Evolutionary conservation across 2,329 filamentous ascomycete species (phyloP).

Genomic region (Fonsecaea erecta): DNA sequence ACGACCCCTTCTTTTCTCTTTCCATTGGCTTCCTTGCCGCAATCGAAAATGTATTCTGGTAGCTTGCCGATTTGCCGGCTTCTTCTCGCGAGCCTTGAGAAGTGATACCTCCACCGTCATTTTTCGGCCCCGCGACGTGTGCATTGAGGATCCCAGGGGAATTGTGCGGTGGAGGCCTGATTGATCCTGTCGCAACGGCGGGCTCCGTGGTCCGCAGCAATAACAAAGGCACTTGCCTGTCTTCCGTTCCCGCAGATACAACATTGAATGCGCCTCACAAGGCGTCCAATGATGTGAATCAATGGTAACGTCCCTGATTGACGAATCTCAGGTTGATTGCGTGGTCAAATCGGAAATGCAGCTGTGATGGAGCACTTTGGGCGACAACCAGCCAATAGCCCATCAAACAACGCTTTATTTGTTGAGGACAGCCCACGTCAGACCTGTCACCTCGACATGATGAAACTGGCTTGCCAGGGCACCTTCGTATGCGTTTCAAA

Average conservation of each 20-base stretch:
- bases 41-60: background rate
- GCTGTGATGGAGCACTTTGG: background rate
- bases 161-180: constrained; percentile 3
- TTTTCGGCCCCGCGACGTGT: constrained; percentile 3
- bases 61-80: too few relatives aligned
- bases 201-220: background rate
- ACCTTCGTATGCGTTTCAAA: constrained; percentile 2
- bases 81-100: background rate
- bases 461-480: background rate
- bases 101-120: background rate
- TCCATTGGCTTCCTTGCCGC: background rate
- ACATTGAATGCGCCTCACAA: background rate
- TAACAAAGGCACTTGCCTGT: background rate
- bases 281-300: constrained; percentile 6
- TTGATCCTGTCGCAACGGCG: constrained; percentile 1
- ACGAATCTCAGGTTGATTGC: constrained; percentile 6
- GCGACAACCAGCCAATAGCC: constrained; percentile 1
- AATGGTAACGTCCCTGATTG: constrained; percentile 5
- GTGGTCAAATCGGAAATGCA: constrained; percentile 6
- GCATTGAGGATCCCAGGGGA: background rate
- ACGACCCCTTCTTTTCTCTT: background rate
- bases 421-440: constrained; percentile 17
- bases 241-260: background rate
- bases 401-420: background rate
- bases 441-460: background rate